Conservation (phyloP, 305 asterid genomes). For the Fraxinus xanthoxyloides region DNA sequence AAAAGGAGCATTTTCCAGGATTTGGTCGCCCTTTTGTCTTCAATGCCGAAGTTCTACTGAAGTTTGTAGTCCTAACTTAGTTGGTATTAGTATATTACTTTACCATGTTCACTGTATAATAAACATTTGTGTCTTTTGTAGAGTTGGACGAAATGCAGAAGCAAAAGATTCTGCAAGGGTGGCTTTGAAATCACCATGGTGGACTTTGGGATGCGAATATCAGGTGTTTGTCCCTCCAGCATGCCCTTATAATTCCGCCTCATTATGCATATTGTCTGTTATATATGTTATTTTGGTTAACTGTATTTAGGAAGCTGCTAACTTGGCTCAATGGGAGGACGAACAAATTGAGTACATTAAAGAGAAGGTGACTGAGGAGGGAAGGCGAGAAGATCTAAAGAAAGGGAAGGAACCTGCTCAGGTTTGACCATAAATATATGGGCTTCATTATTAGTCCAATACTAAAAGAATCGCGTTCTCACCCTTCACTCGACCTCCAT, state of each 20-base stretch:
- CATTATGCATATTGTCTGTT: background rate
- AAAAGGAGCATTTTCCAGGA: conserved; percentile 97
- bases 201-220: conserved; percentile 92
- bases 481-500: background rate
- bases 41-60: conserved; percentile 73
- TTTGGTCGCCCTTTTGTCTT: conserved; percentile 93
- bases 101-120: conserved; percentile 5
- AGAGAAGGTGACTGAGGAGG: conserved; percentile 89
- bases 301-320: conserved; percentile 72
- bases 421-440: conserved; percentile 37
- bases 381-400: conserved; percentile 74
- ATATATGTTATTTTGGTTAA: background rate
- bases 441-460: background rate
- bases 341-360: conserved; percentile 92
- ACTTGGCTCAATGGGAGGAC: conserved; percentile 88
- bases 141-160: conserved; percentile 80
- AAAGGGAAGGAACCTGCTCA: conserved; percentile 93
- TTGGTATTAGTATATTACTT: background rate
- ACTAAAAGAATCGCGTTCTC: background rate
- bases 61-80: conserved; percentile 44
- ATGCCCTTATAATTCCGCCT: background rate
- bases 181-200: conserved; percentile 97
- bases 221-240: conserved; percentile 43
- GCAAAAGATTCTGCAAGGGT: conserved; percentile 97
- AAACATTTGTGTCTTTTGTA: conserved; percentile 23